Conservation (phyloP, 805 yeast species). For the Myxozyma vanderwaltii region DNA sequence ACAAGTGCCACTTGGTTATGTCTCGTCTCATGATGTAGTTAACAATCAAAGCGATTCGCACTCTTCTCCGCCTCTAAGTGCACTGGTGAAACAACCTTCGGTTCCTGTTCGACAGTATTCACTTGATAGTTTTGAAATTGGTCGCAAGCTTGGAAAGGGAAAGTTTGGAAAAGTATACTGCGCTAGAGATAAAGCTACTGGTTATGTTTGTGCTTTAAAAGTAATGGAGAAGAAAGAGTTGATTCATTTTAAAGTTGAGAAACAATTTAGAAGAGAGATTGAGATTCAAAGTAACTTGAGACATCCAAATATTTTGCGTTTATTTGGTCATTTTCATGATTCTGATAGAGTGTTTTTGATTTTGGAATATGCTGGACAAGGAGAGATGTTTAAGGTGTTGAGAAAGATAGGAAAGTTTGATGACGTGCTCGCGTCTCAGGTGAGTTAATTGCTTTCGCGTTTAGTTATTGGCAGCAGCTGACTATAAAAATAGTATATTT, state of each 20-base stretch:
- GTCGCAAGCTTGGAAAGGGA: conserved; percentile 86
- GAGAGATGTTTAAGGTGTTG: conserved; percentile 79
- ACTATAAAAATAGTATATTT: conserved; percentile 55
- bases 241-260: conserved; percentile 71
- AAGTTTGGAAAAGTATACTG: conserved; percentile 92
- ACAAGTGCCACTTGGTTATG: conserved; percentile 20
- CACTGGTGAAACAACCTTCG: conserved; percentile 14
- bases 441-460: background rate
- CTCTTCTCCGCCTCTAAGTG: conserved; percentile 10
- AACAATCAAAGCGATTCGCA: conserved; percentile 8
- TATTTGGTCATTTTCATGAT: conserved; percentile 87
- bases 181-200: conserved; percentile 72
- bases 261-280: conserved; percentile 85
- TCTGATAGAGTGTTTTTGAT: conserved; percentile 75
- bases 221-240: conserved; percentile 86
- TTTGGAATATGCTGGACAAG: conserved; percentile 80
- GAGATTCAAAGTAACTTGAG: conserved; percentile 80
- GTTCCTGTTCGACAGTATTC: conserved; percentile 42
- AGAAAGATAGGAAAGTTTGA: conserved; percentile 68
- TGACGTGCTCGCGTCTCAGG: conserved; percentile 69
- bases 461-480: background rate
- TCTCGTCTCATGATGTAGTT: conserved; percentile 26
- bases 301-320: conserved; percentile 77
- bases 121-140: conserved; percentile 77
- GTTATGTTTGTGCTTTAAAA: conserved; percentile 85